Conservation (phyloP, 345 rosid species). For the Moricandia arvensis region DNA sequence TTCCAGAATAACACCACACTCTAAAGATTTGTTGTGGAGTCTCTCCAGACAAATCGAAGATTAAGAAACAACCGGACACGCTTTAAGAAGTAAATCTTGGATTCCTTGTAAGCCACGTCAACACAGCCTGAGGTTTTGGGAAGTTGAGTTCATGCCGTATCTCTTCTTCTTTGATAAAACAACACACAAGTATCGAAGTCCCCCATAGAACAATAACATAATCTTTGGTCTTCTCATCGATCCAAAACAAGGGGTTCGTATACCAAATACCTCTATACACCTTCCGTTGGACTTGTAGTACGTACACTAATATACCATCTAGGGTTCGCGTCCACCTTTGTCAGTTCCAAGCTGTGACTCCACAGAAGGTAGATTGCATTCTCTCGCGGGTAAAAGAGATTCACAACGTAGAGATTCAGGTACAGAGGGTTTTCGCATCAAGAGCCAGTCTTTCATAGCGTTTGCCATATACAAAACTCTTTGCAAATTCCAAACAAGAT, state of each 20-base stretch:
- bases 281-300: neutral
- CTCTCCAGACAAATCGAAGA: neutral
- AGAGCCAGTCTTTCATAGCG: neutral
- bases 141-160: neutral
- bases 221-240: neutral
- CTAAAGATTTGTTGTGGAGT: neutral
- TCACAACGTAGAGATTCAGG: neutral
- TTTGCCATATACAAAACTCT: neutral
- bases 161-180: neutral
- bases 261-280: neutral
- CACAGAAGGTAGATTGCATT: neutral
- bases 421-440: neutral
- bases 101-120: slow-evolving; percentile 4
- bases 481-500: neutral
- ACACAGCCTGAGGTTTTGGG: neutral
- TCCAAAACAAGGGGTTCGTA: slow-evolving; percentile 1
- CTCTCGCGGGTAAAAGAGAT: neutral
- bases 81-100: neutral
- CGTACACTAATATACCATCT: neutral
- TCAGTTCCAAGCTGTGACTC: neutral
- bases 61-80: neutral
- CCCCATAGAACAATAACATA: neutral
- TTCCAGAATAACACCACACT: neutral
- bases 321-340: neutral
- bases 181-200: neutral